phyloP scores from a whole-genome alignment of 176 grass and related monocot genomes.

The Elaeis guineensis region DNA sequence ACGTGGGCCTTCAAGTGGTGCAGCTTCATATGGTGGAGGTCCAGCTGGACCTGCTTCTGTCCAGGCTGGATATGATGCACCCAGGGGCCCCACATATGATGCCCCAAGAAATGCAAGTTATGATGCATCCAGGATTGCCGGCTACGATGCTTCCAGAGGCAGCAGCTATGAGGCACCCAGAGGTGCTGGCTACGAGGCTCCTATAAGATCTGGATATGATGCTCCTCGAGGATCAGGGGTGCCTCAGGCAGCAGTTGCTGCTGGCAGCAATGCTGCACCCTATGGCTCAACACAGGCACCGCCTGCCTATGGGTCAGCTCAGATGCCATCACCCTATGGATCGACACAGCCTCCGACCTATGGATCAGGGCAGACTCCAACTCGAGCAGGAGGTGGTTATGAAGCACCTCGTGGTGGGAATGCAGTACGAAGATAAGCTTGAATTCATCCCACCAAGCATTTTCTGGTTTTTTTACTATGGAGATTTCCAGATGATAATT shows the following conservation, averaged over 20 bases:
- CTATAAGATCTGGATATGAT: conserved; percentile 39
- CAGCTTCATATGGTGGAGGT: conserved; percentile 36
- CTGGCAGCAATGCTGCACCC: conserved; percentile 14
- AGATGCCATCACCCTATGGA: too few species aligned
- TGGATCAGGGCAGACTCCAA: conserved; percentile 26
- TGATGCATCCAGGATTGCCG: conserved; percentile 29
- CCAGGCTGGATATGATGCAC: conserved; percentile 37
- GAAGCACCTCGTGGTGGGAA: background rate
- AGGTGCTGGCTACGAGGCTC: conserved; percentile 29
- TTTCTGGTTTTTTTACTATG: too few species aligned
- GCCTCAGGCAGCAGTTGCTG: conserved; percentile 17
- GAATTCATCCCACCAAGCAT: too few species aligned
- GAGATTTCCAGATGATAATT: too few species aligned
- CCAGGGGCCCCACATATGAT: conserved; percentile 37
- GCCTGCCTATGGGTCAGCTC: too few species aligned
- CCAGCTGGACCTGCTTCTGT: conserved; percentile 23
- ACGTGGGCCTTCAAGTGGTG: conserved; percentile 28
- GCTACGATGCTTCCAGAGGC: conserved; percentile 40
- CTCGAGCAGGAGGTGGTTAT: conserved; percentile 40
- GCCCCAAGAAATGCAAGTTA: conserved; percentile 27
- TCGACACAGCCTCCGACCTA: too few species aligned
- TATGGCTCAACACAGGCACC: too few species aligned
- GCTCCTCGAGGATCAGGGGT: conserved; percentile 24
- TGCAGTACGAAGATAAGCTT: too few species aligned
- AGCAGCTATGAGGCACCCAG: conserved; percentile 1